These are phyloP conservation scores for Monosporascus ibericus DNA, from an alignment of 2,329 filamentous ascomycete species.

Conservation along the genomic window DNA sequence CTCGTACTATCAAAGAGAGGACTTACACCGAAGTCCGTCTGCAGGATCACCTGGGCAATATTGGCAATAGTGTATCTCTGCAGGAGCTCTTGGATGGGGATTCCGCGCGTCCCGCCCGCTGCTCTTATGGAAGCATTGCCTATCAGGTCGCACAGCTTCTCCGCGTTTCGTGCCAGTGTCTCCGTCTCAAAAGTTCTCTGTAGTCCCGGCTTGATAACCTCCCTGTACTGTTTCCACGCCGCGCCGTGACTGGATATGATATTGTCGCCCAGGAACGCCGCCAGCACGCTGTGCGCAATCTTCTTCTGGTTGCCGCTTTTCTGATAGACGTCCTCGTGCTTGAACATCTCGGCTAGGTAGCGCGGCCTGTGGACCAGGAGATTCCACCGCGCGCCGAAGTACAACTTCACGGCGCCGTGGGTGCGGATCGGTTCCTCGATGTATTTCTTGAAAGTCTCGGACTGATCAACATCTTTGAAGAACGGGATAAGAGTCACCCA, in stretches of 20 bases:
- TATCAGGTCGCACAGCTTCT: constrained; percentile 9
- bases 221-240: constrained; percentile 15
- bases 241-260: constrained; percentile 13
- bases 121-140: too few relatives aligned
- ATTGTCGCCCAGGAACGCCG: constrained; percentile 31
- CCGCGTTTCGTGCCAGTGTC: constrained; percentile 16
- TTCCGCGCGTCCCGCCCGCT: constrained; percentile 11
- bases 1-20: background rate
- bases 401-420: constrained; percentile 42
- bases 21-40: constrained; percentile 17
- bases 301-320: constrained; percentile 37
- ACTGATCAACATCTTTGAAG: constrained; percentile 36
- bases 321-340: constrained; percentile 23
- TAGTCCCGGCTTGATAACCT: constrained; percentile 24
- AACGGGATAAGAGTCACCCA: constrained; percentile 37
- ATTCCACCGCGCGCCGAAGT: constrained; percentile 43
- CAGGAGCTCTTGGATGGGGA: constrained; percentile 26
- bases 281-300: constrained; percentile 32
- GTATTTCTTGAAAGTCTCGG: constrained; percentile 32
- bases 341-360: constrained; percentile 34
- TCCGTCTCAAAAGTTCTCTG: constrained; percentile 12
- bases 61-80: constrained; percentile 32
- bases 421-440: constrained; percentile 30
- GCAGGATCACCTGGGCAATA: constrained; percentile 25
- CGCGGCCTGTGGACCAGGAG: constrained; percentile 38